Evolutionary conservation across 371 early-diverging fungal species (phyloP).

Genomic region (Saksenaea vasiformis): DNA sequence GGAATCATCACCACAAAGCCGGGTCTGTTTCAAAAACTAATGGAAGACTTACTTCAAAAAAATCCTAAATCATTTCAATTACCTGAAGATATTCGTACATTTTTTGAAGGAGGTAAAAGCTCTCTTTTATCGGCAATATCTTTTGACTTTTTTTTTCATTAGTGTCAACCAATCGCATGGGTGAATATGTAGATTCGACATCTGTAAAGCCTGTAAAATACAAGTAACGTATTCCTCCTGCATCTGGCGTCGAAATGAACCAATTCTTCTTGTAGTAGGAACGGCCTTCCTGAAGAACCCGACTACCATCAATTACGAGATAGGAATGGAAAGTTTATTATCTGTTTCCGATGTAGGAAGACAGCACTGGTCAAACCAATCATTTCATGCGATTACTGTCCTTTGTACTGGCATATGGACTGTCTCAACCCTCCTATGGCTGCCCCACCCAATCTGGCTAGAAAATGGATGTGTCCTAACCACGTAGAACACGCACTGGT

Average conservation of each 20-base stretch:
- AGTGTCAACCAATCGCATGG: conserved; percentile 61
- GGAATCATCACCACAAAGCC: neutral
- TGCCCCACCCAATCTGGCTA: conserved; percentile 56
- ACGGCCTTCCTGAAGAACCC: conserved; percentile 39
- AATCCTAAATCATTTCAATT: conserved; percentile 54
- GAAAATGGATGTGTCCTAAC: conserved; percentile 88
- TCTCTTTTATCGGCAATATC: neutral
- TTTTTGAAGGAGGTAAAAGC: conserved; percentile 60
- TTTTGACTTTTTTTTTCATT: conserved; percentile 19
- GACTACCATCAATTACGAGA: conserved; percentile 56
- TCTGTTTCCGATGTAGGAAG: conserved; percentile 66
- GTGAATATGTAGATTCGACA: conserved; percentile 56
- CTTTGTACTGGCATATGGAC: conserved; percentile 84
- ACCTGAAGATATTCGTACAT: conserved; percentile 47
- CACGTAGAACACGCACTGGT: conserved; percentile 74
- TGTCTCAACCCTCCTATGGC: conserved; percentile 79
- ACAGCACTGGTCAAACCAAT: conserved; percentile 56
- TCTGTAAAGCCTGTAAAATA: conserved; percentile 40
- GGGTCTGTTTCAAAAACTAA: conserved; percentile 40
- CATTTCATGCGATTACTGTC: conserved; percentile 85
- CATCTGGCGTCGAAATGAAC: neutral
- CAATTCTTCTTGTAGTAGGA: conserved; percentile 13
- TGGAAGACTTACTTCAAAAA: conserved; percentile 37
- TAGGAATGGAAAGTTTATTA: conserved; percentile 50
- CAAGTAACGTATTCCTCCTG: conserved; percentile 14